Conservation (phyloP, 306 rosid genomes). For the Vachellia collinsii region DNA sequence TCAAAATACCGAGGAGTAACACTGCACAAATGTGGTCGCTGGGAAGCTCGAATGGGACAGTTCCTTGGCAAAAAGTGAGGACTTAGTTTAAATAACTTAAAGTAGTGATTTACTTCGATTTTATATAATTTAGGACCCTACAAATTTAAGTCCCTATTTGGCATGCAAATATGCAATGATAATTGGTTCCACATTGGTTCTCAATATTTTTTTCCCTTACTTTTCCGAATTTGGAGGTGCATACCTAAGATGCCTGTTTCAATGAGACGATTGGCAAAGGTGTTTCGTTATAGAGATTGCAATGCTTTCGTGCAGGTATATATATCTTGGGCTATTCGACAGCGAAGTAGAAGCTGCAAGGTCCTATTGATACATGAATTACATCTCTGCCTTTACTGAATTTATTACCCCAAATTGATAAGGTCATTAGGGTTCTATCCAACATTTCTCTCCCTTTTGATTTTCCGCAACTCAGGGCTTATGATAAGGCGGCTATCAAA, state of each 20-base stretch:
- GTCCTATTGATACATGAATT: conserved; percentile 89
- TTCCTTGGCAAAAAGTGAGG: conserved; percentile 99
- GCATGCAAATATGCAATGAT: conserved; percentile 41
- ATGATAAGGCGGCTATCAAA: conserved; percentile 96
- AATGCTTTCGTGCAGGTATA: conserved; percentile 99
- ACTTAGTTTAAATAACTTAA: conserved; percentile 45
- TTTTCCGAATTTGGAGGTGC: conserved; percentile 61
- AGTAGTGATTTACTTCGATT: conserved; percentile 14
- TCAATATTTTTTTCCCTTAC: conserved; percentile 40
- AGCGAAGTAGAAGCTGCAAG: conserved; percentile 99
- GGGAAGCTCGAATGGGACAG: conserved; percentile 99
- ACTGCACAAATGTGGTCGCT: conserved; percentile 97
- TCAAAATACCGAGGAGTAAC: conserved; percentile 97
- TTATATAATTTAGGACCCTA: conserved; percentile 29
- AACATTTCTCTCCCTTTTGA: conserved; percentile 74
- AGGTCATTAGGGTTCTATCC: conserved; percentile 74
- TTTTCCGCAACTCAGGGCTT: conserved; percentile 95
- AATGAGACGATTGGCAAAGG: conserved; percentile 72
- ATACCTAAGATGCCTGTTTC: conserved; percentile 69
- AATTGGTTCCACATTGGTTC: conserved; percentile 50
- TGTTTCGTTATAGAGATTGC: conserved; percentile 82
- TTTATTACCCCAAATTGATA: conserved; percentile 75
- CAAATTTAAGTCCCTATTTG: conserved; percentile 41
- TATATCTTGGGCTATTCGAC: conserved; percentile 99
- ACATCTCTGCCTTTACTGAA: conserved; percentile 73